A percentile compares a stretch with the other conserved stretches of the same genome.
Conservation (phyloP, 306 rosid species). For the Hylodesmum podocarpum region DNA sequence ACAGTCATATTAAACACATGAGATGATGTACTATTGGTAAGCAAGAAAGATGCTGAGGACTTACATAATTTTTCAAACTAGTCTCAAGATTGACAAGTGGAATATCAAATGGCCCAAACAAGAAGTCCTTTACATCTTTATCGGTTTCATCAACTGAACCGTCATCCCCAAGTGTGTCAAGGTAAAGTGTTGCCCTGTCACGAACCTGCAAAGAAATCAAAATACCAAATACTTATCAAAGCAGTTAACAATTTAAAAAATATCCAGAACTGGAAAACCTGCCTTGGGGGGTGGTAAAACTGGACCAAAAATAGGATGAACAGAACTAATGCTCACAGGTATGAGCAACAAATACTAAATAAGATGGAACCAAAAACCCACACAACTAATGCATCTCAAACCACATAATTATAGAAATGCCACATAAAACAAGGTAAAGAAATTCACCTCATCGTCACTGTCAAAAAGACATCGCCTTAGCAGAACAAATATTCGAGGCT, state of each 20-base stretch:
- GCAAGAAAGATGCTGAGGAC: constrained; percentile 36
- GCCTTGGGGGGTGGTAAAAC: not conserved
- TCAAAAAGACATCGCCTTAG: constrained; percentile 89
- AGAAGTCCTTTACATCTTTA: constrained; percentile 66
- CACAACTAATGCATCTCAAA: constrained; percentile 17
- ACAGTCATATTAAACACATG: constrained; percentile 45
- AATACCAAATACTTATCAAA: constrained; percentile 6
- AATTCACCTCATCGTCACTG: constrained; percentile 92
- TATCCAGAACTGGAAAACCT: not conserved
- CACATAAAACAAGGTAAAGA: constrained; percentile 13
- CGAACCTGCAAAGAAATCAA: constrained; percentile 68
- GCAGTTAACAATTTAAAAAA: not conserved
- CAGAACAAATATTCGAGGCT: constrained; percentile 89
- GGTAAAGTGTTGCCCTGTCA: constrained; percentile 94
- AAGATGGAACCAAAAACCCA: not conserved
- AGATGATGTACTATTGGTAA: constrained; percentile 26
- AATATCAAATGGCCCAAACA: constrained; percentile 86
- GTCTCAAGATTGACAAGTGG: constrained; percentile 93
- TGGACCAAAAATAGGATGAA: not conserved
- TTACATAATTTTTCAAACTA: constrained; percentile 89
- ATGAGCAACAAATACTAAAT: not conserved
- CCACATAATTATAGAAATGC: constrained; percentile 1
- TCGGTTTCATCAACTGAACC: constrained; percentile 77
- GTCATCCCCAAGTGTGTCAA: constrained; percentile 83
- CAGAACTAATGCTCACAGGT: not conserved